Base-by-base conservation (phyloP, 1,139 yeast species). In the Meyerozyma smithsonii region DNA sequence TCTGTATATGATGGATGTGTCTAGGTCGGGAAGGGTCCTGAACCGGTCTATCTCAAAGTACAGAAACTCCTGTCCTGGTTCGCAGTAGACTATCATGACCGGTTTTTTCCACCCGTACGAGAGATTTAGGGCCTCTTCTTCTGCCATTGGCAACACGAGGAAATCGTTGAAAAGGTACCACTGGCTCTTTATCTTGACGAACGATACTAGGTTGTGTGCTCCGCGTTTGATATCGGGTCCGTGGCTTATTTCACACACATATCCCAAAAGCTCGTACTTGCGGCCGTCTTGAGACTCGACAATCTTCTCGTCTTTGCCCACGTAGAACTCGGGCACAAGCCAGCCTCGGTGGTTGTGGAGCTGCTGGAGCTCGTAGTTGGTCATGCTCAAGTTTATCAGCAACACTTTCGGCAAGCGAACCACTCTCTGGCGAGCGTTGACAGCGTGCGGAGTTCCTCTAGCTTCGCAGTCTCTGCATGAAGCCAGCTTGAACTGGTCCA, bases 121-220 rank as follows among this genome's bases (percentile, higher is more conserved):
- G 40, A 89, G 66, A 54, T 88, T 78, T 40, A 88, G 69, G 0
- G 79, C 85, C 37, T 82, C 89, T 39, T 83, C 89, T 47, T 82
- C 86, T 1, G 83, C 72, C 1, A 94, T 72, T 18, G 81, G 82
- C 57, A 80, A 77, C n/a, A 89, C 97, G 50, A 92, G 66, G 60
- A 90, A 94, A 59, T 94, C 97, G 55, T 94, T 94, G 59, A 94
- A 89, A 52, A 94, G 61, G 50, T 74, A 79, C 98, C 99, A 94
- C 40, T 69, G 69, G 38, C 68, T 72, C 12, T 59, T 65, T n/a
- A 79, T 66, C 40, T 73, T 72, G 5, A 79, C 69, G 47, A 74
- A 78, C 0, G 88, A 72, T 0, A 85, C 82, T 41, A 83, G 59
- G 51, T 67, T 69, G 47, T 83, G 84, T 36, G 69, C 72, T 3